A percentile compares a stretch with the other conserved stretches of the same genome.
Conservation (phyloP, 2,329 filamentous ascomycete genomes). For the Microcyclosporella mali region DNA sequence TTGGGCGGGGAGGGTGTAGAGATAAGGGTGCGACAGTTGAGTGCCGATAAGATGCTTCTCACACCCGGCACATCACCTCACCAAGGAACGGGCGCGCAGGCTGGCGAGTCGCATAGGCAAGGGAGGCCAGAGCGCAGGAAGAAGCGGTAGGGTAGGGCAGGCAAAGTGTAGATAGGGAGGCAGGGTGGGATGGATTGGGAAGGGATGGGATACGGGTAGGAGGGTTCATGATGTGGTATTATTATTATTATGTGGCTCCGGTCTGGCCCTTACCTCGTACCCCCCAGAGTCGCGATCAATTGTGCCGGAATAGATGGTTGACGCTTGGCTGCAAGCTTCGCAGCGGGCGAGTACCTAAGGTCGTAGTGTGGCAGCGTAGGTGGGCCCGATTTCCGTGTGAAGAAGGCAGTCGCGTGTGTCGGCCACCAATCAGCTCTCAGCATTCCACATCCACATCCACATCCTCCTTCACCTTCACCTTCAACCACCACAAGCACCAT, state of each 20-base stretch:
- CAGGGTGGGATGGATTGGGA: too few species aligned
- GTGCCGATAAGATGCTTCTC: constrained; percentile 2
- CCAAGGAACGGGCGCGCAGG: constrained; percentile 14
- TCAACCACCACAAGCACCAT: too few species aligned
- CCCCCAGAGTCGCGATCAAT: constrained; percentile 1
- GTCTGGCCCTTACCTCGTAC: too few species aligned
- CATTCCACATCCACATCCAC: not conserved
- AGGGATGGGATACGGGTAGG: too few species aligned
- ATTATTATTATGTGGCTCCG: constrained; percentile 2
- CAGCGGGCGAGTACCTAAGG: constrained; percentile 4
- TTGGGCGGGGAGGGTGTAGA: not conserved
- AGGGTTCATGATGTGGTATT: too few species aligned
- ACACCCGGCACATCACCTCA: constrained; percentile 9
- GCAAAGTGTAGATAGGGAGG: too few species aligned
- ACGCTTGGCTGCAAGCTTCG: constrained; percentile 3
- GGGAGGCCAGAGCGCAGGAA: not conserved
- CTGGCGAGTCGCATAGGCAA: not conserved
- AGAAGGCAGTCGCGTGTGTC: constrained; percentile 7
- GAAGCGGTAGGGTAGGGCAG: not conserved
- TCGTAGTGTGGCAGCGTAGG: not conserved
- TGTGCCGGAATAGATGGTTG: not conserved
- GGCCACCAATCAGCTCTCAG: not conserved
- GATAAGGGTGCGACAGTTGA: constrained; percentile 3
- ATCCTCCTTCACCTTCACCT: not conserved
- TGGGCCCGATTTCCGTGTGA: constrained; percentile 1